These are phyloP conservation scores for Capronia americana DNA, from an alignment of 2,329 filamentous ascomycete species.

Conservation along the genomic window DNA sequence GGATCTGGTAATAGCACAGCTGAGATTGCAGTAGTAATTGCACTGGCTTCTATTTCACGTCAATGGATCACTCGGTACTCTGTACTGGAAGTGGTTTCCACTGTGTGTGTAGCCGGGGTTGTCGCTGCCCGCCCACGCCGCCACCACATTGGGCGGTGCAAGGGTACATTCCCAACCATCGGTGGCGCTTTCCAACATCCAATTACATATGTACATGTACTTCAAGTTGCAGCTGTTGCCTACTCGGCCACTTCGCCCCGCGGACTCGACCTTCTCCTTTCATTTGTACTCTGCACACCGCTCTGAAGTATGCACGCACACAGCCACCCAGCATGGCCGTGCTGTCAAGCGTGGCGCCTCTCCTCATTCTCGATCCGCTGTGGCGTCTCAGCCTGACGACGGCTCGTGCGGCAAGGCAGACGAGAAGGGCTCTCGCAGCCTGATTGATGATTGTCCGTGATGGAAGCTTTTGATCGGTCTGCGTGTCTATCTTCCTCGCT, in stretches of 20 bases:
- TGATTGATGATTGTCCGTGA: no score
- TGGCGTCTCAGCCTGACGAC: neutral
- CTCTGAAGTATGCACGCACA: neutral
- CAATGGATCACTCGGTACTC: no score
- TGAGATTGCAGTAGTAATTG: neutral
- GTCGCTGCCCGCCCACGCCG: no score
- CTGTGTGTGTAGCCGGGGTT: neutral
- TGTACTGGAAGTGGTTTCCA: neutral
- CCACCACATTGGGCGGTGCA: no score
- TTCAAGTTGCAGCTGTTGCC: neutral
- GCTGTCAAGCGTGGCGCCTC: neutral
- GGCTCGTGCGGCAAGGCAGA: neutral
- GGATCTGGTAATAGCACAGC: neutral
- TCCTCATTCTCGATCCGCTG: neutral
- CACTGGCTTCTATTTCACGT: neutral
- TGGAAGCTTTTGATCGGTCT: no score
- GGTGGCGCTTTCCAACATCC: neutral
- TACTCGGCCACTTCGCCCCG: neutral
- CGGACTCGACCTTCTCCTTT: neutral
- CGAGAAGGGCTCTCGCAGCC: no score
- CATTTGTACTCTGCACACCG: neutral
- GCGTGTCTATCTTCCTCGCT: neutral
- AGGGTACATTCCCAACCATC: neutral
- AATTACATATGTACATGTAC: neutral
- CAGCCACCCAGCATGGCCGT: neutral